These are phyloP conservation scores for Plasmopara muralis DNA, from an alignment of 352 stramenopile genomes.

Conservation along the genomic window DNA sequence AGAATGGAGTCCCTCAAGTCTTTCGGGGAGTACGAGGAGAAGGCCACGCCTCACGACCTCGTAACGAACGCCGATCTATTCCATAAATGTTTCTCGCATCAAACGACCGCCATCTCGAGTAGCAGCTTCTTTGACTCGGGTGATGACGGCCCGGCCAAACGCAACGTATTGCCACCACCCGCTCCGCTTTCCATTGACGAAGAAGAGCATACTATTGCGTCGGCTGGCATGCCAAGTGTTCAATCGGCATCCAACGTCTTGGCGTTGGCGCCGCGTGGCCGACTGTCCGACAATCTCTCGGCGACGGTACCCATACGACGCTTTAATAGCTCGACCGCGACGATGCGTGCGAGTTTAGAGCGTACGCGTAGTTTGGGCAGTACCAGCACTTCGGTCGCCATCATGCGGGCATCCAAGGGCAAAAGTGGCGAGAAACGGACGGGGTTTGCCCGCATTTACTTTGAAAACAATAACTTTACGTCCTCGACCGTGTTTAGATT, in stretches of 20 bases:
- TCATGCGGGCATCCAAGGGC: constrained; percentile 24
- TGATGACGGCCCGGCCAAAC: constrained; percentile 11
- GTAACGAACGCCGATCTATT: constrained; percentile 8
- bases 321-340: constrained; percentile 25
- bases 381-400: constrained; percentile 8
- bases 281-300: constrained; percentile 13
- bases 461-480: constrained; percentile 76
- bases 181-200: constrained; percentile 19
- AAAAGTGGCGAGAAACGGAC: constrained; percentile 36
- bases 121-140: constrained; percentile 23
- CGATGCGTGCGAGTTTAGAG: constrained; percentile 21
- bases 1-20: constrained; percentile 16
- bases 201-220: constrained; percentile 2
- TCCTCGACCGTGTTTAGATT: constrained; percentile 80
- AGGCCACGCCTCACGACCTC: constrained; percentile 7
- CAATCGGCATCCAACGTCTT: constrained; percentile 30
- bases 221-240: constrained; percentile 8
- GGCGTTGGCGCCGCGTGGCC: constrained; percentile 14
- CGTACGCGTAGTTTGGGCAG: constrained; percentile 20
- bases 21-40: constrained; percentile 17
- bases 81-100: constrained; percentile 9
- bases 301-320: constrained; percentile 23
- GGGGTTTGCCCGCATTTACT: constrained; percentile 80
- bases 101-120: constrained; percentile 17
- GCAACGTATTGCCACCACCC: constrained; percentile 7